These are phyloP conservation scores for Fusarium secorum DNA, from an alignment of 2,329 filamentous ascomycete genomes.

Conservation along the genomic window DNA sequence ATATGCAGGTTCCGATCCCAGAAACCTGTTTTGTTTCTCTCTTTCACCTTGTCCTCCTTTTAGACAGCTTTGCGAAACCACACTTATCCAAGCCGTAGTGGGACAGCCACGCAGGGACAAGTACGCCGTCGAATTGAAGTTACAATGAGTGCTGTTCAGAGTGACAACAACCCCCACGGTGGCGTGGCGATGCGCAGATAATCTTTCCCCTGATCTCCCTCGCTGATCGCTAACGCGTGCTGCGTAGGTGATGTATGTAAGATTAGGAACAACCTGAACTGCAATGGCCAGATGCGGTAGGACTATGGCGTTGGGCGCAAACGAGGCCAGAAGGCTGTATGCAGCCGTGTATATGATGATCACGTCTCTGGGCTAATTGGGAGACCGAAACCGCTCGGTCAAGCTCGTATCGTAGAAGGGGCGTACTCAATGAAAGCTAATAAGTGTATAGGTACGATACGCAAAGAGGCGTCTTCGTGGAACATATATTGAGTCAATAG, in stretches of 20 bases:
- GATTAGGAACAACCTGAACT: slow-evolving; percentile 13
- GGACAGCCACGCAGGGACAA: slow-evolving; percentile 43
- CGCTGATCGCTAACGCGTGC: slow-evolving; percentile 20
- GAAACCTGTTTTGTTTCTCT: slow-evolving; percentile 28
- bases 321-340: slow-evolving; percentile 33
- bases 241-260: slow-evolving; percentile 29
- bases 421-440: slow-evolving; percentile 35
- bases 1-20: slow-evolving; percentile 45
- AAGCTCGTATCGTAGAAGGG: slow-evolving; percentile 46
- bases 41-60: slow-evolving; percentile 38
- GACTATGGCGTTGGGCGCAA: slow-evolving; percentile 37
- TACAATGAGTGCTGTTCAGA: slow-evolving; percentile 25
- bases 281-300: slow-evolving; percentile 30
- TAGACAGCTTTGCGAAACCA: slow-evolving; percentile 45
- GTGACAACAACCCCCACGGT: slow-evolving; percentile 33
- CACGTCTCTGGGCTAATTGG: slow-evolving; percentile 31
- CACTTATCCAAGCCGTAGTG: slow-evolving; percentile 45
- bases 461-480: slow-evolving; percentile 38
- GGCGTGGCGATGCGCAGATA: slow-evolving; percentile 31
- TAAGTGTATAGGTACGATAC: slow-evolving; percentile 36
- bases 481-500: slow-evolving; percentile 38
- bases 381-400: slow-evolving; percentile 39
- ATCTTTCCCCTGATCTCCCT: slow-evolving; percentile 24
- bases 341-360: slow-evolving; percentile 38
- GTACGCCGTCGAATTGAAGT: slow-evolving; percentile 33